Conservation (phyloP, 495 filamentous ascomycete genomes). For the Hypoxylon subgilvum region DNA sequence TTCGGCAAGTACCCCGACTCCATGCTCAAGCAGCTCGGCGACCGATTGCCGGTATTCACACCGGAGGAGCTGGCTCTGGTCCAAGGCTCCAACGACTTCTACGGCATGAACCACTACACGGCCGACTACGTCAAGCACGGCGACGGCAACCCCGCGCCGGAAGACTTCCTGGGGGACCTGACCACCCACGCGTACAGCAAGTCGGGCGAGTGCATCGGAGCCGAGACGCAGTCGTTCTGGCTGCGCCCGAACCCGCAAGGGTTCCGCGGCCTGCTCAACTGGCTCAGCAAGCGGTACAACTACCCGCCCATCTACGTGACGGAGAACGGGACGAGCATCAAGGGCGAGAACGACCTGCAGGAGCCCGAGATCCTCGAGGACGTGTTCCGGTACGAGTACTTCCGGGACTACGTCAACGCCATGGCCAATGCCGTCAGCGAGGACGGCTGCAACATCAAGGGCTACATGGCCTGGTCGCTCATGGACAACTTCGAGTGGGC, state of each 20-base stretch:
- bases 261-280: slow-evolving; percentile 77
- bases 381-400: slow-evolving; percentile 77
- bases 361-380: slow-evolving; percentile 72
- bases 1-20: slow-evolving; percentile 76
- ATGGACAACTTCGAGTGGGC: slow-evolving; percentile 77
- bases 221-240: slow-evolving; percentile 78
- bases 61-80: slow-evolving; percentile 70
- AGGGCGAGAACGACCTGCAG: slow-evolving; percentile 77
- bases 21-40: slow-evolving; percentile 74
- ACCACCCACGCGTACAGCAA: slow-evolving; percentile 72
- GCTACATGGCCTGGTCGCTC: slow-evolving; percentile 81
- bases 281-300: slow-evolving; percentile 77
- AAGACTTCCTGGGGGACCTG: slow-evolving; percentile 75
- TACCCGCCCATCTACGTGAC: slow-evolving; percentile 80
- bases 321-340: slow-evolving; percentile 79
- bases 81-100: slow-evolving; percentile 79
- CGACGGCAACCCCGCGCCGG: slow-evolving; percentile 57
- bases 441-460: slow-evolving; percentile 73
- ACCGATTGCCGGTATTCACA: slow-evolving; percentile 70
- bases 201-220: slow-evolving; percentile 69
- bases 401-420: slow-evolving; percentile 72
- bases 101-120: slow-evolving; percentile 87
- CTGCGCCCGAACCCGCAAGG: slow-evolving; percentile 72
- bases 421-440: slow-evolving; percentile 69
- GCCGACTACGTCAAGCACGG: slow-evolving; percentile 81